Evolutionary conservation across 352 stramenopile species (phyloP).

Genomic region (Aphanomyces stellatus): DNA sequence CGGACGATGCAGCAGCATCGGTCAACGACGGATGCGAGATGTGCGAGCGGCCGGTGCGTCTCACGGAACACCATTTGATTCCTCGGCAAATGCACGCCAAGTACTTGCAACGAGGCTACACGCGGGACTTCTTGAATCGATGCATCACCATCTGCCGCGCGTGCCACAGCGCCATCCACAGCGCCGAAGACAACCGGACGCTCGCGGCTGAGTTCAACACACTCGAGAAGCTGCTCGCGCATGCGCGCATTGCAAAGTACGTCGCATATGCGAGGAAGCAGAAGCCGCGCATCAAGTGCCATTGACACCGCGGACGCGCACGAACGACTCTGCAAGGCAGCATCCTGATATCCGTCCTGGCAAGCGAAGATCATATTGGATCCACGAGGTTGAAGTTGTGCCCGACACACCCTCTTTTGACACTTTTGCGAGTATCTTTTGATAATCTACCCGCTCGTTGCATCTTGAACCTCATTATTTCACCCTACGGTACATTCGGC

Average conservation of each 20-base stretch:
- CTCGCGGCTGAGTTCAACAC: slow-evolving; percentile 88
- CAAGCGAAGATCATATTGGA: too few relatives aligned
- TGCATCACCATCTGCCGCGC: slow-evolving; percentile 88
- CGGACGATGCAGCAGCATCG: slow-evolving; percentile 37
- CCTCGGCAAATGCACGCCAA: slow-evolving; percentile 72
- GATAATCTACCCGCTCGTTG: too few relatives aligned
- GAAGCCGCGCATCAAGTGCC: slow-evolving; percentile 52
- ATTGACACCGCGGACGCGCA: too few relatives aligned
- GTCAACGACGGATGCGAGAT: slow-evolving; percentile 79
- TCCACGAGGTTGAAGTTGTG: too few relatives aligned
- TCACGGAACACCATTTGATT: slow-evolving; percentile 91
- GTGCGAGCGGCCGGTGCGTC: slow-evolving; percentile 86
- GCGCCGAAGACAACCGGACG: slow-evolving; percentile 81
- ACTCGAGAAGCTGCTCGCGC: slow-evolving; percentile 85
- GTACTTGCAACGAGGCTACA: slow-evolving; percentile 75
- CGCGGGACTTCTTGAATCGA: slow-evolving; percentile 65
- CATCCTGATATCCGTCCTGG: too few relatives aligned
- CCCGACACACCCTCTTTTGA: too few relatives aligned
- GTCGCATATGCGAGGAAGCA: slow-evolving; percentile 88
- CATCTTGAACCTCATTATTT: too few relatives aligned
- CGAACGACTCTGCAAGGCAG: too few relatives aligned
- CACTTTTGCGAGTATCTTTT: too few relatives aligned
- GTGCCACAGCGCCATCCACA: slow-evolving; percentile 90
- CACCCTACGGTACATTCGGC: too few relatives aligned
- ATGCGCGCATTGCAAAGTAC: slow-evolving; percentile 83